Evolutionary conservation across 2,329 filamentous ascomycete species (phyloP), one percentile per base, ranked within the genome.

Genomic region (Phaeomoniella chlamydospora): DNA sequence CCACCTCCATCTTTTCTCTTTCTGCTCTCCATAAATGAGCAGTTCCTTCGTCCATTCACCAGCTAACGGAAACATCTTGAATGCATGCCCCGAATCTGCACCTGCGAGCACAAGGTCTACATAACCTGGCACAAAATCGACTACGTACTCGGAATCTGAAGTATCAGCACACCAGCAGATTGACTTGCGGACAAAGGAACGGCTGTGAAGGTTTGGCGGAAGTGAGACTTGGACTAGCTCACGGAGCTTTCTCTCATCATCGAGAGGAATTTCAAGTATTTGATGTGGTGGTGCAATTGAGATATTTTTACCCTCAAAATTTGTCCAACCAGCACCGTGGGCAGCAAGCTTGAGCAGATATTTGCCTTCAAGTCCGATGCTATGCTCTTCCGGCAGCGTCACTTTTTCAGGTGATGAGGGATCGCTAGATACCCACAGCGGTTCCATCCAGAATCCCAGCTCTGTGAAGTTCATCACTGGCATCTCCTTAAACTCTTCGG

Each of bases 131-230:
- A 77, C 65, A 36, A 64, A 70, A 46, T 77, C 73, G 31, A 78
- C 62, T 34, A 74, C 62, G 42, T 66, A 78, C 33, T 77, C 69
- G 0, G 70, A 74, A 44, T 76, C 69, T 5, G 53, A 58, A 0
- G 71, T 72, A 44, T 79, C 74, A 1, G 72, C 70, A 40, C 72
- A 73, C 74, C 74, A 78, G 47, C 74, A 78, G n/a, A 78, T 51
- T 1, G 60, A 62, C 45, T 65, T 64, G 18, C 65, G 57, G 2
- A 77, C 64, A n/a, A 78, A 55, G 0, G 72, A 71, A 3, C 73
- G 49, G 12, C 72, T 60, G 0, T 65, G 63, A 14, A 76, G 56
- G 30, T 53, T 55, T 0, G 11, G 18, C 6, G 72, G 72, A 0
- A 77, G 55, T 0, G 68, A 68, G 35, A 74, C 59, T 5, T 49